Conservation (phyloP, 2,329 filamentous ascomycete species). For the Huntiella bhutanensis region DNA sequence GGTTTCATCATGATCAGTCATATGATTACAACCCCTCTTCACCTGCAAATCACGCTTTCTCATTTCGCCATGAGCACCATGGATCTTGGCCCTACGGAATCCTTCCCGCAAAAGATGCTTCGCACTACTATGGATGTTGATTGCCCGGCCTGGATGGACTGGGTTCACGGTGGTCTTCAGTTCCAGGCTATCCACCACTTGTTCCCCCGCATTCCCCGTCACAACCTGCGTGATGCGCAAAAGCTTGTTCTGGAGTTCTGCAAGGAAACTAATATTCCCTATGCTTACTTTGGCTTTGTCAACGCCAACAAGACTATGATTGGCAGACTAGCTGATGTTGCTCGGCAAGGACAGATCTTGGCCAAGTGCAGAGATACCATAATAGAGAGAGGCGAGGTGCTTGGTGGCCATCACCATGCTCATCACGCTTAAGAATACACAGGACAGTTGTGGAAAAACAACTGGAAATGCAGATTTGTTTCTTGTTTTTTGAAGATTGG, state of each 20-base stretch:
- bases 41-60: conserved; percentile 78
- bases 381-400: conserved; percentile 10
- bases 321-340: conserved; percentile 56
- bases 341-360: conserved; percentile 58
- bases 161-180: conserved; percentile 72
- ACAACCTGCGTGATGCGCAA: conserved; percentile 62
- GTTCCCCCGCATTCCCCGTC: conserved; percentile 64
- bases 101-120: conserved; percentile 77
- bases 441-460: too few relatives aligned
- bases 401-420: conserved; percentile 11
- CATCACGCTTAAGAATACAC: conserved; percentile 11
- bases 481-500: not conserved
- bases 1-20: conserved; percentile 65
- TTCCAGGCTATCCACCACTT: conserved; percentile 82
- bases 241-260: conserved; percentile 66
- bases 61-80: conserved; percentile 89
- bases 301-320: conserved; percentile 71
- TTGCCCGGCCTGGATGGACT: conserved; percentile 74
- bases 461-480: too few relatives aligned
- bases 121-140: conserved; percentile 89
- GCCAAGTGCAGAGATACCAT: conserved; percentile 45
- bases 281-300: conserved; percentile 69
- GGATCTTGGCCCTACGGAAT: conserved; percentile 66
- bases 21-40: conserved; percentile 60
- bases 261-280: conserved; percentile 62